A percentile compares a stretch with the other conserved stretches of the same genome.
These are phyloP conservation scores for Melastoma candidum DNA, from an alignment of 441 rosid species.

Conservation along the genomic window DNA sequence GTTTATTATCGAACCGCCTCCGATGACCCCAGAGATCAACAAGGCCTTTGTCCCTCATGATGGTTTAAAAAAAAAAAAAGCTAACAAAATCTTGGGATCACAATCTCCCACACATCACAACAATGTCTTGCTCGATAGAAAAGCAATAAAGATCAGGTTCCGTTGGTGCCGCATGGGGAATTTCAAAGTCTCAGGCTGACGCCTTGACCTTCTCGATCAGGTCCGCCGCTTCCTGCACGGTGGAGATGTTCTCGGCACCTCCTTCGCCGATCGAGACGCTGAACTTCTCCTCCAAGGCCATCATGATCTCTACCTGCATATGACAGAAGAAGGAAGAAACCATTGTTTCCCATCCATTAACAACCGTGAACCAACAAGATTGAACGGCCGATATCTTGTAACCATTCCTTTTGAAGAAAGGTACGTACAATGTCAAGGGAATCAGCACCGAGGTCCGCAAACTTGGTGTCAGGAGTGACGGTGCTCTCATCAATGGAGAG, in stretches of 20 bases:
- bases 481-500: slow-evolving; percentile 42
- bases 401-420: neutral
- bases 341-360: neutral
- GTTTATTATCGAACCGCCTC: no score
- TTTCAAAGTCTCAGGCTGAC: neutral
- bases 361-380: neutral
- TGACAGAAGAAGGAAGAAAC: neutral
- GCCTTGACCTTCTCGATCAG: slow-evolving; percentile 48
- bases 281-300: slow-evolving; percentile 66
- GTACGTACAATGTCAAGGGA: slow-evolving; percentile 50
- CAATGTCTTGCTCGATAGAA: no score
- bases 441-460: slow-evolving; percentile 67
- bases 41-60: no score
- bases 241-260: slow-evolving; percentile 47
- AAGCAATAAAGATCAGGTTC: no score
- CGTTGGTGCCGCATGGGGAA: no score
- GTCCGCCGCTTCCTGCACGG: slow-evolving; percentile 61
- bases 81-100: no score
- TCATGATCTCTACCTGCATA: slow-evolving; percentile 47
- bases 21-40: no score
- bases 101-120: no score
- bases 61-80: no score
- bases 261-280: slow-evolving; percentile 48
- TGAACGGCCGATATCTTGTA: neutral
- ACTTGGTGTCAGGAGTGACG: slow-evolving; percentile 50